Evolutionary conservation across 2,329 filamentous ascomycete species (phyloP).

Genomic region (Trichophyton mentagrophytes): DNA sequence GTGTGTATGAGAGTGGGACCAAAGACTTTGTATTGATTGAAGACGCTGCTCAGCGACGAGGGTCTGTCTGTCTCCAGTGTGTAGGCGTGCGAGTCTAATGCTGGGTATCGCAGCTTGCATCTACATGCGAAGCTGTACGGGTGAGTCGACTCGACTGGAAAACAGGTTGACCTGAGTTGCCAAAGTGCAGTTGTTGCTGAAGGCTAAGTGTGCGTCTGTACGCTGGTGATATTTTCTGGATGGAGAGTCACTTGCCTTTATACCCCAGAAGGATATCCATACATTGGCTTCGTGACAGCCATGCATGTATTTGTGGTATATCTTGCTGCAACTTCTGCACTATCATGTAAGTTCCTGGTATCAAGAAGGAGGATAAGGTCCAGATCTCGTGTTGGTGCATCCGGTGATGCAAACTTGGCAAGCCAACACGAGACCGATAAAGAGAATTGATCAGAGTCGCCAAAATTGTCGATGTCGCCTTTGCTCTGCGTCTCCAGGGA

Average conservation of each 20-base stretch:
- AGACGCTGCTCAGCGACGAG: background rate
- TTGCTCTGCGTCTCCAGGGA: no score
- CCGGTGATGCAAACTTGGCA: no score
- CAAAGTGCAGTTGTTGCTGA: slow-evolving; percentile 6
- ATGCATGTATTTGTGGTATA: slow-evolving; percentile 34
- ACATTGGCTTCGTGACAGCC: slow-evolving; percentile 65
- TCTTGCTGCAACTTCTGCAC: background rate
- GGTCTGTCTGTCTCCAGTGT: background rate
- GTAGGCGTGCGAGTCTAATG: background rate
- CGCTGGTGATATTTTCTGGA: no score
- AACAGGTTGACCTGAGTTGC: background rate
- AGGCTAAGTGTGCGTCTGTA: slow-evolving; percentile 3
- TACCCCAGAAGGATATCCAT: slow-evolving; percentile 53
- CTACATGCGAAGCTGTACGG: slow-evolving; percentile 1
- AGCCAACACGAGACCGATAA: no score
- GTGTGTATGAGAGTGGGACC: background rate
- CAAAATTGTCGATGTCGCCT: no score
- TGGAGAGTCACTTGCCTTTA: slow-evolving; percentile 22
- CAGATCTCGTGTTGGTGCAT: no score
- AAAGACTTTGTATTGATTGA: background rate
- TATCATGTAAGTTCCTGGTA: background rate
- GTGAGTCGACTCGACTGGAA: slow-evolving; percentile 1
- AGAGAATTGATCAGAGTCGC: no score
- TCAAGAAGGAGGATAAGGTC: background rate
- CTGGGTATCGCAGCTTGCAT: background rate